Percentiles rank a stretch among this genome's conserved stretches.
Evolutionary conservation across 495 filamentous ascomycete species (phyloP).

Genomic region (Evernia prunastri): DNA sequence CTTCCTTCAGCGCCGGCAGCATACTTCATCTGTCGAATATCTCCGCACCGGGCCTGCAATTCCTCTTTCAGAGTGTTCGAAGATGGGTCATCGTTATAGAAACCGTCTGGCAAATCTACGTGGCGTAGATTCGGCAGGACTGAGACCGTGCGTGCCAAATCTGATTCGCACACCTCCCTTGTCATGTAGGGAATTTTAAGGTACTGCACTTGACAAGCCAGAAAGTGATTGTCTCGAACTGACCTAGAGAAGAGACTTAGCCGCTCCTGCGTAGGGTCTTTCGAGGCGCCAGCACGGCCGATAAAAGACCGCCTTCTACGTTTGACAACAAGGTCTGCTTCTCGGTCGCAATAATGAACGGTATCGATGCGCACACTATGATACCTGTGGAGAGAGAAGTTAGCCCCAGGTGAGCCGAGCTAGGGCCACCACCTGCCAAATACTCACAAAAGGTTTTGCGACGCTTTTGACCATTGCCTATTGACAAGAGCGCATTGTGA

Average conservation of each 20-base stretch:
- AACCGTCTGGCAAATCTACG: conserved; percentile 83
- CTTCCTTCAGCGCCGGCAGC: conserved; percentile 68
- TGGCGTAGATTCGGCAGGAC: conserved; percentile 81
- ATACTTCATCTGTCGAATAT: conserved; percentile 86
- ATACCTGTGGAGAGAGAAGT: conserved; percentile 52
- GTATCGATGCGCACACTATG: conserved; percentile 84
- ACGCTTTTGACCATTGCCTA: conserved; percentile 59
- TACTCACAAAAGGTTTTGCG: conserved; percentile 55
- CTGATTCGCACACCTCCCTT: conserved; percentile 75
- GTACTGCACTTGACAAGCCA: conserved; percentile 62
- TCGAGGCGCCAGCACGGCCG: conserved; percentile 65
- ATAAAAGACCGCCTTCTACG: conserved; percentile 71
- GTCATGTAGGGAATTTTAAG: conserved; percentile 96
- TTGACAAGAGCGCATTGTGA: conserved; percentile 68
- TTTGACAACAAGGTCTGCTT: conserved; percentile 68
- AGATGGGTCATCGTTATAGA: conserved; percentile 70
- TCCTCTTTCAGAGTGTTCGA: conserved; percentile 74
- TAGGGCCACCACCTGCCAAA: background rate
- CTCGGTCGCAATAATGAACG: conserved; percentile 90
- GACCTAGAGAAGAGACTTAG: conserved; percentile 73
- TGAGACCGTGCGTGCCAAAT: conserved; percentile 77
- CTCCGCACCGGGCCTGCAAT: conserved; percentile 71
- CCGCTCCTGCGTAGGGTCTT: conserved; percentile 70
- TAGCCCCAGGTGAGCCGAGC: background rate
- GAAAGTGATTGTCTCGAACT: conserved; percentile 62